These are phyloP conservation scores for Claviceps maximensis DNA, from an alignment of 2,329 filamentous ascomycete species.

Conservation along the genomic window DNA sequence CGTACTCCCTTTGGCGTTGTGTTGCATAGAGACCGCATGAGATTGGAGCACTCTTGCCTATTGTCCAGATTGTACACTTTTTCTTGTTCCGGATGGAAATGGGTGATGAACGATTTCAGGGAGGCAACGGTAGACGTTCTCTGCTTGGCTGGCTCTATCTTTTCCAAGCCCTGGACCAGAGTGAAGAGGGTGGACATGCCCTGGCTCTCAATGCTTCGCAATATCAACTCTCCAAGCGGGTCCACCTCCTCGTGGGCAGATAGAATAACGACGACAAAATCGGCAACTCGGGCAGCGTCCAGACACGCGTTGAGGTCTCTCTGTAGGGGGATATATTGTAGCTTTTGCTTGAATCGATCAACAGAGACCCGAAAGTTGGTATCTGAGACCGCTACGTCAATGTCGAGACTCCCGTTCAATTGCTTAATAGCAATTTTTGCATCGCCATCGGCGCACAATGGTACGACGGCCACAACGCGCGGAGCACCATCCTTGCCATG, in stretches of 20 bases:
- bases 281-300: slow-evolving; percentile 76
- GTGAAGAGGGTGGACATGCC: slow-evolving; percentile 89
- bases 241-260: slow-evolving; percentile 78
- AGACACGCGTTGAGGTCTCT: slow-evolving; percentile 64
- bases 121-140: slow-evolving; percentile 64
- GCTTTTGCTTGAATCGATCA: slow-evolving; percentile 87
- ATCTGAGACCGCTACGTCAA: slow-evolving; percentile 50
- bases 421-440: slow-evolving; percentile 51
- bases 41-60: slow-evolving; percentile 79
- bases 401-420: slow-evolving; percentile 68
- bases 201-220: slow-evolving; percentile 82
- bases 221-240: slow-evolving; percentile 66
- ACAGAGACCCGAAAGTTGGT: slow-evolving; percentile 54
- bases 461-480: slow-evolving; percentile 76
- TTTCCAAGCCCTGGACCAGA: slow-evolving; percentile 66
- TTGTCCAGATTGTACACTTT: slow-evolving; percentile 83
- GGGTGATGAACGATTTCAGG: slow-evolving; percentile 81
- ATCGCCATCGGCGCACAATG: slow-evolving; percentile 64
- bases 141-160: slow-evolving; percentile 67
- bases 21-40: slow-evolving; percentile 83
- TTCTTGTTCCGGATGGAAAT: slow-evolving; percentile 87
- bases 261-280: slow-evolving; percentile 80
- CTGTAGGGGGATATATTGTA: slow-evolving; percentile 69
- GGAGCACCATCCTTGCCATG: slow-evolving; percentile 76
- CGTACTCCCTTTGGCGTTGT: slow-evolving; percentile 85